Percentiles rank a stretch among this genome's conserved stretches.
phyloP scores from a whole-genome alignment of 768 basidiomycete species.

The Exsudoporus frostii region DNA sequence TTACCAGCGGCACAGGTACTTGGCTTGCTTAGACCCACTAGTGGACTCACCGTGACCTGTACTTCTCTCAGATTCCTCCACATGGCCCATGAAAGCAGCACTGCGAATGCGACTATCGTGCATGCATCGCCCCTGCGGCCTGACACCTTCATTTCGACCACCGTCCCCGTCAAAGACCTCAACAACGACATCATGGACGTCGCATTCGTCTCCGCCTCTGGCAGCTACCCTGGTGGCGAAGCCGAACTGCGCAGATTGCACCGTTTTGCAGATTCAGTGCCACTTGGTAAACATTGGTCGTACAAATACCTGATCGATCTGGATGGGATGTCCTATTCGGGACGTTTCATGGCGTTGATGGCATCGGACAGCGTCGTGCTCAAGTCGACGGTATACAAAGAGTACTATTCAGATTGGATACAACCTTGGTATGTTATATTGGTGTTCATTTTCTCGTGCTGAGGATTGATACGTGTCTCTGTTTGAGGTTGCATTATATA shows the following conservation, averaged over 20 bases:
- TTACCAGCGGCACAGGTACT: conserved; percentile 84
- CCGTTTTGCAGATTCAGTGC: conserved; percentile 71
- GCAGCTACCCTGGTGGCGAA: conserved; percentile 75
- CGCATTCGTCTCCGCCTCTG: conserved; percentile 78
- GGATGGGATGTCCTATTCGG: conserved; percentile 95
- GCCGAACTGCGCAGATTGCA: conserved; percentile 59
- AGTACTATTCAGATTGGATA: conserved; percentile 89
- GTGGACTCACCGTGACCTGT: not conserved
- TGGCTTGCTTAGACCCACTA: conserved; percentile 6
- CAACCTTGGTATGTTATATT: conserved; percentile 68
- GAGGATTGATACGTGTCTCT: not conserved
- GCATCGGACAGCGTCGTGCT: conserved; percentile 87
- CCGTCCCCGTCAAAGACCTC: conserved; percentile 55
- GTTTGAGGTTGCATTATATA: conserved; percentile 85
- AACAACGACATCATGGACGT: conserved; percentile 85
- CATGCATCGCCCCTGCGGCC: conserved; percentile 66
- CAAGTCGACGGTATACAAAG: conserved; percentile 88
- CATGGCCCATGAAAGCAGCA: conserved; percentile 57
- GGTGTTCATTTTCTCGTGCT: not conserved
- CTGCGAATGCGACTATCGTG: conserved; percentile 57
- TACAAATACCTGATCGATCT: conserved; percentile 92
- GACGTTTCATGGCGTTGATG: conserved; percentile 79
- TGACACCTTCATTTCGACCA: conserved; percentile 54
- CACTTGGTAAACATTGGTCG: conserved; percentile 84
- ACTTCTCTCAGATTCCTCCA: conserved; percentile 55